Evolutionary conservation across 805 yeast genomes (phyloP).

Genomic region (Candida palmyrensis): DNA sequence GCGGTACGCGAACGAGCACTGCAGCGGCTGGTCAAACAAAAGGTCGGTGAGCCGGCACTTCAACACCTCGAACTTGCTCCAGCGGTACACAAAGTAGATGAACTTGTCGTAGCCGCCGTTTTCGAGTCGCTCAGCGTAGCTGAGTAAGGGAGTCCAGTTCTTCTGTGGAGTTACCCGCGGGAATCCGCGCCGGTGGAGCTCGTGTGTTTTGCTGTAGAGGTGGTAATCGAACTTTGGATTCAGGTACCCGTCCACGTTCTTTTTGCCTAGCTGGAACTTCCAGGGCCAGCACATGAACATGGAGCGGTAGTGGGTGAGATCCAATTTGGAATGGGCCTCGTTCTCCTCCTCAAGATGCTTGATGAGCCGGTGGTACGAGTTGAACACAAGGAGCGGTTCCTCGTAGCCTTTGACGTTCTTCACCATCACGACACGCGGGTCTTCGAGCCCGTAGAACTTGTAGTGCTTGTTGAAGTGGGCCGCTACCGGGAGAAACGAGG

Average conservation of each 20-base stretch:
- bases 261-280: constrained; percentile 16
- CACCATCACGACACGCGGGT: constrained; percentile 32
- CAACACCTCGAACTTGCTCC: constrained; percentile 24
- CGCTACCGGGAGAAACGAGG: constrained; percentile 12
- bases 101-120: constrained; percentile 21
- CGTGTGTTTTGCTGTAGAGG: constrained; percentile 15
- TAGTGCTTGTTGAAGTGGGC: constrained; percentile 8
- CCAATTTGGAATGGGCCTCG: constrained; percentile 4
- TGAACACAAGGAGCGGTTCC: constrained; percentile 39
- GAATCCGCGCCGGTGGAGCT: constrained; percentile 10
- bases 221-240: constrained; percentile 9
- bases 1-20: background rate
- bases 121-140: constrained; percentile 14
- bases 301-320: constrained; percentile 3
- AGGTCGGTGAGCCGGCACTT: constrained; percentile 16
- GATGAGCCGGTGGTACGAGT: constrained; percentile 18
- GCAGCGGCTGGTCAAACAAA: constrained; percentile 1
- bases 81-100: constrained; percentile 28
- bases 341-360: constrained; percentile 6
- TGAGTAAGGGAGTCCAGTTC: constrained; percentile 39
- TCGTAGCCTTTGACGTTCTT: constrained; percentile 21
- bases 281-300: constrained; percentile 13
- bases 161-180: constrained; percentile 17
- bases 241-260: constrained; percentile 18
- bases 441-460: constrained; percentile 37